A percentile compares a stretch with the other conserved stretches of the same genome.
Evolutionary conservation across 148 eudicot species (phyloP).

Genomic region (Talinum fruticosum): DNA sequence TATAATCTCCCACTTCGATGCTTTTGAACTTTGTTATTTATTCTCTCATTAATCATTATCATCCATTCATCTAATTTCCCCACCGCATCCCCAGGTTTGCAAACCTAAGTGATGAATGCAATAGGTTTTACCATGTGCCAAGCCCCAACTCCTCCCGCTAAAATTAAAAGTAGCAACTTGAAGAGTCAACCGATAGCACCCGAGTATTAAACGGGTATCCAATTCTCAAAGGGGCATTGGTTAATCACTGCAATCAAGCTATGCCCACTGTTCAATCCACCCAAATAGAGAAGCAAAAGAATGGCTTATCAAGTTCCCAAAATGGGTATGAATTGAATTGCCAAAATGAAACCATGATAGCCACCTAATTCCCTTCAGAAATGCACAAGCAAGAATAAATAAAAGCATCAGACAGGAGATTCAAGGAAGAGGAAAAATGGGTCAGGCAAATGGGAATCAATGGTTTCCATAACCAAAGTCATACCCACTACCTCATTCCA

Average conservation of each 20-base stretch:
- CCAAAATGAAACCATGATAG: not conserved
- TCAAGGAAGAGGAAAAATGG: not conserved
- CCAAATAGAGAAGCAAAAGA: not conserved
- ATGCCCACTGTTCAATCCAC: not conserved
- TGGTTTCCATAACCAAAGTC: constrained; percentile 5
- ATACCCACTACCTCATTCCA: constrained; percentile 17
- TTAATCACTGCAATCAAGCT: not conserved
- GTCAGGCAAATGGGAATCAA: constrained; percentile 7
- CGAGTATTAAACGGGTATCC: not conserved
- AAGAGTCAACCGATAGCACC: constrained; percentile 6
- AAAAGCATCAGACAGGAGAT: not conserved
- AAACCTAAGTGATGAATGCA: not conserved
- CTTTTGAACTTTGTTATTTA: not conserved
- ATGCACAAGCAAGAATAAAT: not conserved
- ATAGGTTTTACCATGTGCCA: not conserved
- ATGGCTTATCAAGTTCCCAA: not conserved
- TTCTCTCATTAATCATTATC: not conserved
- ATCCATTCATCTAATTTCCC: not conserved
- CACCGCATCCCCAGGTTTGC: not conserved
- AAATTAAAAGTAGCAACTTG: not conserved
- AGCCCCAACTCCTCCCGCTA: not conserved
- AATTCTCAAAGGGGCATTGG: not conserved
- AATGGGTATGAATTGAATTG: not conserved
- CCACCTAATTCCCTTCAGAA: not conserved
- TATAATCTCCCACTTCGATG: not conserved